phyloP scores from a whole-genome alignment of 495 filamentous ascomycete species.

The Cladorrhinum samala region DNA sequence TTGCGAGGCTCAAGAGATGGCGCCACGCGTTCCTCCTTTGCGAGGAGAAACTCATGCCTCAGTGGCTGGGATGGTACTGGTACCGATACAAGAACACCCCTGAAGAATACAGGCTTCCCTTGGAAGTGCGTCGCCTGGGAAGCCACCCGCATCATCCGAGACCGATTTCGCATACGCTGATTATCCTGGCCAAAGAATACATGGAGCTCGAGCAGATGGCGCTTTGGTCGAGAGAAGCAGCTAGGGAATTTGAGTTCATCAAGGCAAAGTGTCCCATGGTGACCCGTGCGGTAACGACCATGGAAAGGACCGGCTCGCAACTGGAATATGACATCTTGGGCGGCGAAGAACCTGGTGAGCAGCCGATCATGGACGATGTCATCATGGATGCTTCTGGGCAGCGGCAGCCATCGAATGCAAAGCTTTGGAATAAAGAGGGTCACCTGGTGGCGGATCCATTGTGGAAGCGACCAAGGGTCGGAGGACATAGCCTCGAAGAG shows the following conservation, averaged over 20 bases:
- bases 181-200: conserved; percentile 34
- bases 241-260: conserved; percentile 18
- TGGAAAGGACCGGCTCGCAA: conserved; percentile 18
- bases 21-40: conserved; percentile 58
- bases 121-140: conserved; percentile 31
- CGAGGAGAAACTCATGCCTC: conserved; percentile 66
- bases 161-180: conserved; percentile 34
- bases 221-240: conserved; percentile 29
- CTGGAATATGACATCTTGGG: conserved; percentile 12
- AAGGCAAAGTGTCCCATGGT: conserved; percentile 22
- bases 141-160: conserved; percentile 25
- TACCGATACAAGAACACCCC: conserved; percentile 15
- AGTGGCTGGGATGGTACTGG: conserved; percentile 63
- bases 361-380: not conserved
- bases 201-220: conserved; percentile 31
- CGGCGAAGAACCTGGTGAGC: not conserved
- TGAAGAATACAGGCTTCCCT: conserved; percentile 23
- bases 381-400: not conserved
- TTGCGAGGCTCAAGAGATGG: conserved; percentile 37
- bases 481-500: not conserved
- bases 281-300: conserved; percentile 34
- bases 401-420: not conserved
- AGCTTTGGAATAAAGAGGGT: not conserved
- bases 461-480: not conserved
- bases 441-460: not conserved